Conservation (phyloP, 306 rosid genomes). For the Pyrus communis region DNA sequence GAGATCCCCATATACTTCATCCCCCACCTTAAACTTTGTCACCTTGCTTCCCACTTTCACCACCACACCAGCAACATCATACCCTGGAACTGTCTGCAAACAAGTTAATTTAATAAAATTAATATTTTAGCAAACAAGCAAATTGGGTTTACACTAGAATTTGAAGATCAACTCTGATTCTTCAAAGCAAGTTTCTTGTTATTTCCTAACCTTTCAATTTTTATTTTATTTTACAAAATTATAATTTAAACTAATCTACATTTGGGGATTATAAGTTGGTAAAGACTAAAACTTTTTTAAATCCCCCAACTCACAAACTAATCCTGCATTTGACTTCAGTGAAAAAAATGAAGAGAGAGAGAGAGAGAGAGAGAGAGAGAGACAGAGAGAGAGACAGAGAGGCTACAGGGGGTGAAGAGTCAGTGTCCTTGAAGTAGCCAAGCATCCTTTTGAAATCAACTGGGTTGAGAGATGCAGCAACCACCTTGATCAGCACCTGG, state of each 20-base stretch:
- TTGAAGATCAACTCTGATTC: neutral
- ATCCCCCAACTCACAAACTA: neutral
- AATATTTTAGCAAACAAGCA: too few species aligned
- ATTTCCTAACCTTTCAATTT: too few species aligned
- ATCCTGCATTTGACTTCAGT: too few species aligned
- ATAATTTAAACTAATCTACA: too few species aligned
- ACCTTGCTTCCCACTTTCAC: constrained; percentile 57
- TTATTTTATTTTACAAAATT: neutral
- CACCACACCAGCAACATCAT: constrained; percentile 67
- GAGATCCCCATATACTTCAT: constrained; percentile 61
- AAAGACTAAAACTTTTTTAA: neutral
- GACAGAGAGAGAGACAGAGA: neutral
- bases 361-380: neutral
- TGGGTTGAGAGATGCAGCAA: constrained; percentile 64
- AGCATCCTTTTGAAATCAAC: constrained; percentile 47
- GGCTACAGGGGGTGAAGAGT: constrained; percentile 16
- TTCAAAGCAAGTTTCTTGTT: neutral
- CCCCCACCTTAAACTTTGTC: constrained; percentile 56
- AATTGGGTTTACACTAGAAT: too few species aligned
- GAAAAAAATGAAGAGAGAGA: too few species aligned
- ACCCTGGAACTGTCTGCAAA: constrained; percentile 32
- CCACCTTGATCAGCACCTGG: constrained; percentile 62
- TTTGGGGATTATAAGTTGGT: neutral
- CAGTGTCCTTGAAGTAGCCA: constrained; percentile 20
- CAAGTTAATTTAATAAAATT: too few species aligned